Evolutionary conservation across 225 moss, liverwort and hornwort genomes (phyloP), one percentile per base, ranked within the genome.

Genomic region (Marchantia paleacea): DNA sequence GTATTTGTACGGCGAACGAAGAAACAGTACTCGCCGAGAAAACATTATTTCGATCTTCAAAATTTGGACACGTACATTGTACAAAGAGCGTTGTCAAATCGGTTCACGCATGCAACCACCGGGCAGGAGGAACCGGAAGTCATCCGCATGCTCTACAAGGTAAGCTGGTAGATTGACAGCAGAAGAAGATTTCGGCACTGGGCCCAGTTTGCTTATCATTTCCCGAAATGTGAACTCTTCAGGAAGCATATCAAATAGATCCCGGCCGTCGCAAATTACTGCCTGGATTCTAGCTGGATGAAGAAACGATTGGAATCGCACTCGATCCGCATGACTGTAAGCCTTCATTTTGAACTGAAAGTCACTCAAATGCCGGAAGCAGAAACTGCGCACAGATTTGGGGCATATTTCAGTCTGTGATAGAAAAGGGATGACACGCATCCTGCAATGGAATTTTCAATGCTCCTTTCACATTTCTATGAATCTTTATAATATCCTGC

Each of bases 241-340:
- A 9, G 94, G 94, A 26, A 92, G 89, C 92, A 92, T 91, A 65
- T 92, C 91, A 75, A 92, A 94, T 14, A 94, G 77, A 80, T 94
- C 91, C 48, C 73, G 78, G 7, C 92, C 92, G 75, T 80, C 80
- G 75, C 94, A 94, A 29, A 92, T 85, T 29, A 89, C 78, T 8
- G 76, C 58, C 57, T 94, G 94, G 55, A 92, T 91, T 55, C 90
- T 82, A 10, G 49, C 53, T 5, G 85, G 88, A 49, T 85, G 72
- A 25, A 94, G 70, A 61, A 89, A 89, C 25, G 90, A 91, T 22
- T 76, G 31, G 64, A 87, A 83, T 7, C 89, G 87, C 30, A 94
- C 89, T 30, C 92, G 89, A 68, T 92, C 91, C 29, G 92, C 91
- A 71, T 92, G 94, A 53, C 92, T 92, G 49, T 94, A 94, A 8